Evolutionary conservation across 1,284 basidiomycete species (phyloP).

Genomic region (Sanghuangporus sanghuang): DNA sequence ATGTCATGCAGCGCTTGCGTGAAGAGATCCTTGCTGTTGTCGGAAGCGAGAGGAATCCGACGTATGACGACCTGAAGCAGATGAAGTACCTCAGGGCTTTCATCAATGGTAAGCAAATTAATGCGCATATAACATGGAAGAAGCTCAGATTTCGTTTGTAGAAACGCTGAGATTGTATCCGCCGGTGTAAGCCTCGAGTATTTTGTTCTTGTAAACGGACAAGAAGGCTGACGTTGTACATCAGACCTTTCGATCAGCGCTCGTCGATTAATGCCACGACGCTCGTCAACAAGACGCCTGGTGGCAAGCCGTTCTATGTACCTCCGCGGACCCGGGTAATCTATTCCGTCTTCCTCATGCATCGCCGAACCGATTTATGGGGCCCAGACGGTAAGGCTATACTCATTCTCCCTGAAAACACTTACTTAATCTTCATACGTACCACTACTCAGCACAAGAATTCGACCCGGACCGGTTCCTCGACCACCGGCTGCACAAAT

Average conservation of each 20-base stretch:
- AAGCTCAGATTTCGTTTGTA: conserved; percentile 20
- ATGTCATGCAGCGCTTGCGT: conserved; percentile 30
- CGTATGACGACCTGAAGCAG: conserved; percentile 34
- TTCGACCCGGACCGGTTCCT: conserved; percentile 45
- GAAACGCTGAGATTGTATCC: conserved; percentile 60
- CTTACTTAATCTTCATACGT: background rate
- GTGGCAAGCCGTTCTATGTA: conserved; percentile 45
- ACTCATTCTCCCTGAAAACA: background rate
- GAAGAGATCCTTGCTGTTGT: conserved; percentile 33
- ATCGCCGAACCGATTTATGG: conserved; percentile 59
- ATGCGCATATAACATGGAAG: background rate
- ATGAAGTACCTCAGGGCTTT: conserved; percentile 39
- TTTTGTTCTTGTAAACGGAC: background rate
- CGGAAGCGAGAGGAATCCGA: conserved; percentile 28
- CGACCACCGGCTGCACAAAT: conserved; percentile 32
- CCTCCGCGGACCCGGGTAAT: conserved; percentile 42
- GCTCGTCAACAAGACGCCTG: conserved; percentile 38
- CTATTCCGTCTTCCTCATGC: conserved; percentile 59
- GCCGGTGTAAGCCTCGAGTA: conserved; percentile 39
- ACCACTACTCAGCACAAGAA: conserved; percentile 26
- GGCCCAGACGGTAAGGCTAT: conserved; percentile 50
- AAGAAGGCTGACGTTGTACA: background rate
- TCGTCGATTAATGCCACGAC: conserved; percentile 37
- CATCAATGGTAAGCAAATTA: conserved; percentile 28
- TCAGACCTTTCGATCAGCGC: conserved; percentile 47